Percentiles rank a stretch among this genome's conserved stretches.
Conservation (phyloP, 169 alveolate genomes). For the Plasmodium vivax region DNA sequence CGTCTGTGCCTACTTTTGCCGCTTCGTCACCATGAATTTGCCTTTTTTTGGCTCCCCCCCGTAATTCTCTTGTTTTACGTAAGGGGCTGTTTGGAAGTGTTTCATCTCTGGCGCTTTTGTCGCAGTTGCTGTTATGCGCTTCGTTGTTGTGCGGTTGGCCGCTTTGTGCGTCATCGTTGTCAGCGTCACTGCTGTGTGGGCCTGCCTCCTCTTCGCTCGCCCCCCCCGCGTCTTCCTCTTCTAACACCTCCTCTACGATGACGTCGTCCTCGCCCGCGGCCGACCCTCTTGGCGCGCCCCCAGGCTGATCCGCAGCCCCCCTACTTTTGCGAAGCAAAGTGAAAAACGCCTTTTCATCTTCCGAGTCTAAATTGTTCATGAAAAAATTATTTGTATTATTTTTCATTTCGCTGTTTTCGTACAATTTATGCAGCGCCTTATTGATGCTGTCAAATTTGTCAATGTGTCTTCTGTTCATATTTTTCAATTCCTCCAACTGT, state of each 20-base stretch:
- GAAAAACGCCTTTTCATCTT: conserved; percentile 62
- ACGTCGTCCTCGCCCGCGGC: neutral
- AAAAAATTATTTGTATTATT: conserved; percentile 35
- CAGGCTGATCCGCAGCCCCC: neutral
- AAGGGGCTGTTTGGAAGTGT: neutral
- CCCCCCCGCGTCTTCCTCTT: neutral
- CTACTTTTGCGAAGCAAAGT: conserved; percentile 50
- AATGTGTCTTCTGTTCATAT: conserved; percentile 60
- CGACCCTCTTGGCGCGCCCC: neutral
- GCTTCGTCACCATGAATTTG: neutral
- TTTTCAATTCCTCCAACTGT: conserved; percentile 69
- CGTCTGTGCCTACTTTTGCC: neutral
- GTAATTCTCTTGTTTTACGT: neutral
- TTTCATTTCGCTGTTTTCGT: conserved; percentile 47
- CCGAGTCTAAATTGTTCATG: conserved; percentile 46
- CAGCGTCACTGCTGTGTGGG: neutral
- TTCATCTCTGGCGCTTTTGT: neutral
- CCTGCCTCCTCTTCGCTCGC: neutral
- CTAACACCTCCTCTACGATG: conserved; percentile 10
- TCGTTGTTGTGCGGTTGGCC: neutral
- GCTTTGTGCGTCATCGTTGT: neutral
- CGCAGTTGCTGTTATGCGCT: neutral
- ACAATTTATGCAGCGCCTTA: conserved; percentile 47
- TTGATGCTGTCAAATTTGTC: conserved; percentile 68
- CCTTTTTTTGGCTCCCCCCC: neutral